These are phyloP conservation scores for Lipomyces kockii DNA, from an alignment of 805 yeast genomes.

Conservation along the genomic window DNA sequence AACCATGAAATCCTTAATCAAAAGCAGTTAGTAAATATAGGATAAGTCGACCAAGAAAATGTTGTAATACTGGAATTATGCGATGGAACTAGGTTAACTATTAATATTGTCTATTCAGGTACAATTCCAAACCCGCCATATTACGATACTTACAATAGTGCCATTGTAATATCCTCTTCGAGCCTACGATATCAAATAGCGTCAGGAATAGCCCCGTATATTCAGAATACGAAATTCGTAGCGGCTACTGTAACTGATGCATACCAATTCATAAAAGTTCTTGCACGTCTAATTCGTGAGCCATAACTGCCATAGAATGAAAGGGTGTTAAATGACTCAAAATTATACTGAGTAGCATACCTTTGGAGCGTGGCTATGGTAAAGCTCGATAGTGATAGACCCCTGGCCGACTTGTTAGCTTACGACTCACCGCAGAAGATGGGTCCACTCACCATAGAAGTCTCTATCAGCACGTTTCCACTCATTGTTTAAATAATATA, in stretches of 20 bases:
- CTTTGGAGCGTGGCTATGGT: constrained; percentile 41
- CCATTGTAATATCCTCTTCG: constrained; percentile 45
- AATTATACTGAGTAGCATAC: constrained; percentile 21
- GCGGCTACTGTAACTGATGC: not conserved
- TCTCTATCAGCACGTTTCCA: constrained; percentile 30
- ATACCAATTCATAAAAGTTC: constrained; percentile 35
- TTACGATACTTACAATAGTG: constrained; percentile 27
- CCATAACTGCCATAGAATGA: not conserved
- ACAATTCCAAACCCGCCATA: not conserved
- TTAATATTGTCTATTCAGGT: not conserved
- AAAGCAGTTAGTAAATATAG: constrained; percentile 19
- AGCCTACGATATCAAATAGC: constrained; percentile 27
- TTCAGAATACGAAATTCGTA: no score
- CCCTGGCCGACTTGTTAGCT: constrained; percentile 31
- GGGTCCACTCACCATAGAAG: constrained; percentile 30
- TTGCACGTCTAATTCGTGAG: constrained; percentile 29
- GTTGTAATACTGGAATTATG: constrained; percentile 33
- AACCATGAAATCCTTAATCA: constrained; percentile 43
- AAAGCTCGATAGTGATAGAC: constrained; percentile 40
- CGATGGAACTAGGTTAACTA: constrained; percentile 39
- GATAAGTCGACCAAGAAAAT: not conserved
- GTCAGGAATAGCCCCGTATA: not conserved
- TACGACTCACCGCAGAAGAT: not conserved
- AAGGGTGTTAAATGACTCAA: not conserved
- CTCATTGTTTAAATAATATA: constrained; percentile 15